Percentiles rank a stretch among this genome's conserved stretches.
Evolutionary conservation across 2,329 filamentous ascomycete species (phyloP).

Genomic region (Talaromyces verruculosus): DNA sequence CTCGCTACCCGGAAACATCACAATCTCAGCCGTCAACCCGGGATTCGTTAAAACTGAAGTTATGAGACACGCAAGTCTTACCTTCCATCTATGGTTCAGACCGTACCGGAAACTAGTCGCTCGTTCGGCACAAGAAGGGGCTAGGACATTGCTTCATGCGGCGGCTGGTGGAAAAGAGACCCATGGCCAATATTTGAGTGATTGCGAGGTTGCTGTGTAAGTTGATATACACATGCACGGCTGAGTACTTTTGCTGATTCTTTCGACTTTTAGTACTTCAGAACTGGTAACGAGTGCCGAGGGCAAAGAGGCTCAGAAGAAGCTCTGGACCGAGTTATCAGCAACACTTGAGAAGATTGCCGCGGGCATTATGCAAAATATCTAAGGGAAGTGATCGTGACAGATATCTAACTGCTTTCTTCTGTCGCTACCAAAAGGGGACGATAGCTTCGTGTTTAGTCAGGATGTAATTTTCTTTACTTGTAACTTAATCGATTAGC

Average conservation of each 20-base stretch:
- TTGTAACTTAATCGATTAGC: background rate
- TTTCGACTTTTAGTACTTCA: background rate
- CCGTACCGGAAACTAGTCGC: constrained; percentile 1
- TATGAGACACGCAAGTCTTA: constrained; percentile 1
- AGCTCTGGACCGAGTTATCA: constrained; percentile 6
- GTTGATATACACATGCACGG: background rate
- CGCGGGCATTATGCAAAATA: constrained; percentile 1
- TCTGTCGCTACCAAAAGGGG: no score
- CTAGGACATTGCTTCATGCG: constrained; percentile 16
- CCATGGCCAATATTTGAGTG: constrained; percentile 17
- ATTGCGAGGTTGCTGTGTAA: constrained; percentile 18
- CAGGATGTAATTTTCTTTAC: background rate
- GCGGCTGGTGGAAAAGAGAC: background rate
- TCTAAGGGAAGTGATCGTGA: background rate
- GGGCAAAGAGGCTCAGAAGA: constrained; percentile 9
- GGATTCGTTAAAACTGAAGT: constrained; percentile 12
- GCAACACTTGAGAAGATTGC: constrained; percentile 4
- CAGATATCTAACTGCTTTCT: no score
- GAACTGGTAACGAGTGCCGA: constrained; percentile 1
- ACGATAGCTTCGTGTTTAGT: background rate
- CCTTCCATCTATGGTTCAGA: constrained; percentile 3
- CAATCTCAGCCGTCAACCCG: constrained; percentile 8
- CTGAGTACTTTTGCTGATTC: background rate
- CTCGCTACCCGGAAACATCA: background rate
- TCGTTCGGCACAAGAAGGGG: constrained; percentile 12